Percentiles rank a stretch among this genome's conserved stretches.
Evolutionary conservation across 2,329 filamentous ascomycete species (phyloP).

Genomic region (Pseudogymnoascus pannorum): DNA sequence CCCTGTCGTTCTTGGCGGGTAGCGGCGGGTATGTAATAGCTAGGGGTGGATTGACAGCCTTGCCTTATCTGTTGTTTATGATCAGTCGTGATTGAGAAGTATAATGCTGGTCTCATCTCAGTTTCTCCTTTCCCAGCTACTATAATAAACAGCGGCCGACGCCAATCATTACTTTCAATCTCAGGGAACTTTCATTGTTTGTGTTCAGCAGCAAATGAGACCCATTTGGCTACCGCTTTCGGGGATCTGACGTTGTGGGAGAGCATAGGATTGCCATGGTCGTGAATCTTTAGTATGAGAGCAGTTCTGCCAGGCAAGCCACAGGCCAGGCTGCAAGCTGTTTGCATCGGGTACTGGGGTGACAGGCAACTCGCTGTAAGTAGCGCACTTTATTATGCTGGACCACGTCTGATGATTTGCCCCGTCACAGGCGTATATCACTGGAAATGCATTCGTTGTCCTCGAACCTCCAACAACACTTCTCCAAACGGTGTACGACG

Average conservation of each 20-base stretch:
- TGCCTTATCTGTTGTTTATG: slow-evolving; percentile 7
- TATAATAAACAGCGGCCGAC: neutral
- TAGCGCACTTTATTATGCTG: slow-evolving; percentile 8
- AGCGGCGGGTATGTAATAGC: neutral
- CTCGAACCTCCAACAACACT: slow-evolving; percentile 67
- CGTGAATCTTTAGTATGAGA: slow-evolving; percentile 51
- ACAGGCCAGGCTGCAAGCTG: slow-evolving; percentile 68
- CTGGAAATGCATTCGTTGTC: slow-evolving; percentile 79
- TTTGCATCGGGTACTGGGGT: slow-evolving; percentile 68
- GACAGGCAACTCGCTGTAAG: slow-evolving; percentile 65
- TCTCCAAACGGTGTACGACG: slow-evolving; percentile 85
- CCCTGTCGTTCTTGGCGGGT: neutral
- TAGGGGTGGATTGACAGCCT: slow-evolving; percentile 4
- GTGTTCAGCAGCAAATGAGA: slow-evolving; percentile 4
- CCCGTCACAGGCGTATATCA: slow-evolving; percentile 67
- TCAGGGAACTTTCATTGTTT: neutral
- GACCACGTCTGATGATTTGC: slow-evolving; percentile 13
- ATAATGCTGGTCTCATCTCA: neutral
- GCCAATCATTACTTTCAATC: neutral
- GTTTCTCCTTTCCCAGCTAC: neutral
- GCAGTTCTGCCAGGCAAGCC: slow-evolving; percentile 73
- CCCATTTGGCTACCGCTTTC: neutral
- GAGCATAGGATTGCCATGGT: neutral
- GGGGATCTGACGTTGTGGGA: neutral
- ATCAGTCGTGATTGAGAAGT: neutral